phyloP scores from a whole-genome alignment of 257 asterid genomes.

The Henckelia pumila region DNA sequence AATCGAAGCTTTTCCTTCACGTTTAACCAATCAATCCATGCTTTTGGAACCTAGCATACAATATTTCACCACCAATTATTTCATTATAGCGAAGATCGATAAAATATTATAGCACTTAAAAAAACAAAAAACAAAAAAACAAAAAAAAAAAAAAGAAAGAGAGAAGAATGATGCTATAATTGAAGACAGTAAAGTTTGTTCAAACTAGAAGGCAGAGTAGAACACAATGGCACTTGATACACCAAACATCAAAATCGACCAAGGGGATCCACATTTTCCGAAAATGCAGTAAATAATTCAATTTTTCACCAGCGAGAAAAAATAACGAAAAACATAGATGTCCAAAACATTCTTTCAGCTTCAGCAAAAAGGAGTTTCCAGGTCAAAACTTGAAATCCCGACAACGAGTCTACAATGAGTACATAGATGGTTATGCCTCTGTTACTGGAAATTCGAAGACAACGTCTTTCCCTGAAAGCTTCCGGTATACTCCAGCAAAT shows the following conservation, averaged over 20 bases:
- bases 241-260: not conserved
- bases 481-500: conserved; percentile 44
- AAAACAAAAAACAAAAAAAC: too few species aligned
- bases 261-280: not conserved
- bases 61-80: too few species aligned
- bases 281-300: not conserved
- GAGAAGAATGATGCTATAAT: too few species aligned
- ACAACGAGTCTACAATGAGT: not conserved
- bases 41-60: too few species aligned
- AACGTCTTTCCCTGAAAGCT: conserved; percentile 49
- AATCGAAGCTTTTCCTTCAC: too few species aligned
- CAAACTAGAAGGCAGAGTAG: not conserved
- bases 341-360: not conserved
- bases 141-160: too few species aligned
- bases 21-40: too few species aligned
- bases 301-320: not conserved
- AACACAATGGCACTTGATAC: not conserved
- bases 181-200: not conserved
- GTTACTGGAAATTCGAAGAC: conserved; percentile 42
- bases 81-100: too few species aligned
- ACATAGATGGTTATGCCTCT: not conserved
- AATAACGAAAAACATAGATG: too few species aligned
- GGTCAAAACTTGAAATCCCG: not conserved
- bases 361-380: not conserved
- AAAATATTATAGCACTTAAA: too few species aligned